Conservation (phyloP, 2,329 filamentous ascomycete genomes). For the Fusarium palustre region DNA sequence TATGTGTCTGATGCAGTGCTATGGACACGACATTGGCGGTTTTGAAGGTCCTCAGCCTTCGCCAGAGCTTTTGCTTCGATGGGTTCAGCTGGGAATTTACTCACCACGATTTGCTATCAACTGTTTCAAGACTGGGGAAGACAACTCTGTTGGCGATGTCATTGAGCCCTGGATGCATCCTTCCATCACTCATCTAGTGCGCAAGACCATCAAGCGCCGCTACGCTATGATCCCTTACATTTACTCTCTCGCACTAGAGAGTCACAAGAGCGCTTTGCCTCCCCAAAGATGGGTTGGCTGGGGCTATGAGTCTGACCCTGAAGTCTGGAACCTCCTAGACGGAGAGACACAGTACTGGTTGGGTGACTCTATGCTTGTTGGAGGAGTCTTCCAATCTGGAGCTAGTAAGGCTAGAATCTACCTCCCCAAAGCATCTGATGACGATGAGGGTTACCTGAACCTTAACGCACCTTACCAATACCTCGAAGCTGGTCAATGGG, state of each 20-base stretch:
- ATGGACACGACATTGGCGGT: slow-evolving; percentile 80
- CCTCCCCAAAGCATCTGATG: slow-evolving; percentile 66
- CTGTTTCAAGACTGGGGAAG: slow-evolving; percentile 78
- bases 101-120: slow-evolving; percentile 80
- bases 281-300: slow-evolving; percentile 80
- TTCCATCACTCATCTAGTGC: slow-evolving; percentile 70
- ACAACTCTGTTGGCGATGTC: slow-evolving; percentile 76
- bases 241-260: slow-evolving; percentile 73
- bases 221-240: slow-evolving; percentile 80
- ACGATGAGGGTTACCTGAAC: slow-evolving; percentile 71
- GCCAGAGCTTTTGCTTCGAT: slow-evolving; percentile 77
- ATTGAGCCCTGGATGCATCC: slow-evolving; percentile 86
- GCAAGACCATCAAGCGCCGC: slow-evolving; percentile 74
- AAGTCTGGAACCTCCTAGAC: slow-evolving; percentile 74
- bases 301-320: slow-evolving; percentile 75
- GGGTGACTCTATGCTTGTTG: slow-evolving; percentile 73
- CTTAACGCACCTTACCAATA: slow-evolving; percentile 71
- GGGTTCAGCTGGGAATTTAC: slow-evolving; percentile 78
- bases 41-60: slow-evolving; percentile 80
- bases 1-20: slow-evolving; percentile 75
- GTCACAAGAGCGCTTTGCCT: slow-evolving; percentile 70
- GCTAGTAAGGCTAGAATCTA: slow-evolving; percentile 68
- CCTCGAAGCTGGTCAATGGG: slow-evolving; percentile 59
- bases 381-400: slow-evolving; percentile 74
- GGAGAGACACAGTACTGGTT: slow-evolving; percentile 81